These are phyloP conservation scores for Colletotrichum filicis DNA, from an alignment of 2,329 filamentous ascomycete genomes.

Conservation along the genomic window DNA sequence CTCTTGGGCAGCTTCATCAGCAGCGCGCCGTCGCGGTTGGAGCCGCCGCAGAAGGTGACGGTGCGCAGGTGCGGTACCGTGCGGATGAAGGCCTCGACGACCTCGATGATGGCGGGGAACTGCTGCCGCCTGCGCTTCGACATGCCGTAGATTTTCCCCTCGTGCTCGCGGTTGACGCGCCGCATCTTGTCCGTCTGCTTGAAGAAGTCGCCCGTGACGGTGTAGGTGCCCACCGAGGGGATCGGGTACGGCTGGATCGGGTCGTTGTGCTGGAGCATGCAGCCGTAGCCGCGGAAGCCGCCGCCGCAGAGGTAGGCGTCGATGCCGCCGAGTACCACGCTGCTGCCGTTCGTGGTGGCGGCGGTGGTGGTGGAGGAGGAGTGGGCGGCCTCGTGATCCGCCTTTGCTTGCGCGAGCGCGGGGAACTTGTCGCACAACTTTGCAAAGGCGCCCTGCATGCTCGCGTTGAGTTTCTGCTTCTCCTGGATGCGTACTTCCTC, in stretches of 20 bases:
- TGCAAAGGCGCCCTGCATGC: conserved; percentile 70
- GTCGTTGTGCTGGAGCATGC: conserved; percentile 85
- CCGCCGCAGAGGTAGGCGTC: conserved; percentile 89
- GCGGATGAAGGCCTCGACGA: conserved; percentile 79
- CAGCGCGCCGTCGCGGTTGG: conserved; percentile 85
- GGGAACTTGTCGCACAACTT: conserved; percentile 61
- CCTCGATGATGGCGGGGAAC: conserved; percentile 84
- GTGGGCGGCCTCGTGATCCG: conserved; percentile 19
- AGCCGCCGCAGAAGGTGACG: conserved; percentile 88
- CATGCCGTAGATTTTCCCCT: conserved; percentile 77
- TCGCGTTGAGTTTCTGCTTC: conserved; percentile 63
- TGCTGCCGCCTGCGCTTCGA: conserved; percentile 83
- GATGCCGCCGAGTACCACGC: conserved; percentile 56
- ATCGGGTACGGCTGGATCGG: conserved; percentile 83
- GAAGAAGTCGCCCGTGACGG: conserved; percentile 71
- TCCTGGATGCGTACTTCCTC: conserved; percentile 56
- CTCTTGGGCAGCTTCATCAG: conserved; percentile 74
- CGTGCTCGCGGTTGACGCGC: conserved; percentile 58
- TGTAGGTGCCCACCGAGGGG: conserved; percentile 83
- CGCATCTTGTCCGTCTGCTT: conserved; percentile 62
- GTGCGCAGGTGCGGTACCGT: conserved; percentile 77
- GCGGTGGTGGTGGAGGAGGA: not conserved
- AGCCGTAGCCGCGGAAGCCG: conserved; percentile 91
- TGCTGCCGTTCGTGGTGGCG: conserved; percentile 43
- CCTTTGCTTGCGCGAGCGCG: conserved; percentile 52